Conservation (phyloP, 2,329 filamentous ascomycete genomes). For the Penicillium sp. region DNA sequence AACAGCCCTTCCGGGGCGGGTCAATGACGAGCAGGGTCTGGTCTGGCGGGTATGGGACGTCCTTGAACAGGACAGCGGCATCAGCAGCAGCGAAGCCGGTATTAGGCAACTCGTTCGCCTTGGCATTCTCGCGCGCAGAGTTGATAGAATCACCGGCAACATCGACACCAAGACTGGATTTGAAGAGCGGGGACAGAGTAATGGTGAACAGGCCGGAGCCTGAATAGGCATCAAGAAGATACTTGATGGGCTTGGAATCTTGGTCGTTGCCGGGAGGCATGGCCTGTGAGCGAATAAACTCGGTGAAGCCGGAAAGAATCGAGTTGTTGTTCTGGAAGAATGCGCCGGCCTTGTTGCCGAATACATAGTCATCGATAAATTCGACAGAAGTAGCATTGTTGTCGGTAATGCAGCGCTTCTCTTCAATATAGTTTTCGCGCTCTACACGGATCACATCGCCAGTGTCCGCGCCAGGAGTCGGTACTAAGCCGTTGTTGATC, state of each 20-base stretch:
- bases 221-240: conserved; percentile 96
- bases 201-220: conserved; percentile 97
- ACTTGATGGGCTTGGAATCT: conserved; percentile 57
- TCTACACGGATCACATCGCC: conserved; percentile 53
- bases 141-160: conserved; percentile 73
- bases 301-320: conserved; percentile 80
- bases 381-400: conserved; percentile 77
- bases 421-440: conserved; percentile 60
- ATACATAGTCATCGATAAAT: conserved; percentile 78
- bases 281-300: conserved; percentile 77
- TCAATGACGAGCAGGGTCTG: conserved; percentile 94
- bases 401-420: conserved; percentile 86
- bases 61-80: conserved; percentile 74
- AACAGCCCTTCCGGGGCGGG: conserved; percentile 93
- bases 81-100: conserved; percentile 87
- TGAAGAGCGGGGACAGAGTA: conserved; percentile 77
- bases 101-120: conserved; percentile 67
- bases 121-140: conserved; percentile 73
- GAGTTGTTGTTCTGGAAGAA: conserved; percentile 99
- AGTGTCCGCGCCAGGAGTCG: conserved; percentile 29
- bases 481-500: conserved; percentile 21
- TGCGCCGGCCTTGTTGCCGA: conserved; percentile 84
- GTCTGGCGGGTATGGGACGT: conserved; percentile 66
- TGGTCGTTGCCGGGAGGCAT: conserved; percentile 48
- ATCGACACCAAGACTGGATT: conserved; percentile 80